Conservation (phyloP, 2,329 filamentous ascomycete genomes). For the Salinomyces thailandicus region DNA sequence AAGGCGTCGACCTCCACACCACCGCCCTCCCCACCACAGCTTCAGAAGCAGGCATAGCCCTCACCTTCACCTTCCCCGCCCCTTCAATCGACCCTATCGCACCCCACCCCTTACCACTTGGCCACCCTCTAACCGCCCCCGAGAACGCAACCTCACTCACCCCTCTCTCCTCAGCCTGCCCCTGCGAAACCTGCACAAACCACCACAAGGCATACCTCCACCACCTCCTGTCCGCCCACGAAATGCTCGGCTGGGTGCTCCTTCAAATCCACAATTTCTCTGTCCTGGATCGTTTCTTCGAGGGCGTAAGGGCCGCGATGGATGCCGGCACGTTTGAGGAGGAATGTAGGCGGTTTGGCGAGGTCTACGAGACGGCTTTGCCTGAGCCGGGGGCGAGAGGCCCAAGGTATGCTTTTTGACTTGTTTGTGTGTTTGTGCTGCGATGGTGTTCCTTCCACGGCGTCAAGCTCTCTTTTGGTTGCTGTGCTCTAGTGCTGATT, state of each 20-base stretch:
- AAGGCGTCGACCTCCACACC: constrained; percentile 71
- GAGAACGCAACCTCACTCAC: constrained; percentile 50
- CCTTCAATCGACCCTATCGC: too few species aligned
- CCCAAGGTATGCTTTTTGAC: constrained; percentile 45
- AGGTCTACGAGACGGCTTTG: constrained; percentile 57
- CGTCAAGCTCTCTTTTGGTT: not conserved
- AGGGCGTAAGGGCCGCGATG: constrained; percentile 56
- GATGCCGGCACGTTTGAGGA: constrained; percentile 43
- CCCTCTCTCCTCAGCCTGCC: constrained; percentile 55
- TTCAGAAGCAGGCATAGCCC: constrained; percentile 75
- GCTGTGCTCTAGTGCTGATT: not conserved
- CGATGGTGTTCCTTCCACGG: too few species aligned
- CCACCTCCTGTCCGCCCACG: constrained; percentile 78
- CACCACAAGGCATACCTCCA: constrained; percentile 83
- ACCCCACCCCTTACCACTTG: constrained; percentile 43
- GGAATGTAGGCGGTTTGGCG: constrained; percentile 51
- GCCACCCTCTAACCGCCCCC: constrained; percentile 65
- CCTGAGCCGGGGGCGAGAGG: constrained; percentile 66
- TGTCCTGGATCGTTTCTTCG: constrained; percentile 62
- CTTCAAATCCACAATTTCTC: constrained; percentile 87
- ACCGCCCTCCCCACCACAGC: constrained; percentile 61
- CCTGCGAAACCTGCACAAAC: constrained; percentile 70
- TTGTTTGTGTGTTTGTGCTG: constrained; percentile 3
- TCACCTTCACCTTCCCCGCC: constrained; percentile 64
- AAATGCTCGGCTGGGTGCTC: constrained; percentile 93